Conservation (phyloP, 2,329 filamentous ascomycete species). For the Didymella pomorum region DNA sequence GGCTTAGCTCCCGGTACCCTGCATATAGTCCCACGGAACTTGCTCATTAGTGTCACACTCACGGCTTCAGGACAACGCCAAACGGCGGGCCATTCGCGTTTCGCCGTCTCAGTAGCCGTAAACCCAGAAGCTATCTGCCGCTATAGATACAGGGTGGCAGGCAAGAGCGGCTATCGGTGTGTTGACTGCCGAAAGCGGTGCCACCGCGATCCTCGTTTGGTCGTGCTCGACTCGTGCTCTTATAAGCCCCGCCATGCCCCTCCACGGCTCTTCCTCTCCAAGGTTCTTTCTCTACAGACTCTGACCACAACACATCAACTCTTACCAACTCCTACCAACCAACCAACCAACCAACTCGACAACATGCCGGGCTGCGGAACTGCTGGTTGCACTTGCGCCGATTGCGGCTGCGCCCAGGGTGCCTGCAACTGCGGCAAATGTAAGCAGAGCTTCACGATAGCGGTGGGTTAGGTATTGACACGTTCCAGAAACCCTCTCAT, state of each 20-base stretch:
- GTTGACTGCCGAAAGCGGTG: slow-evolving; percentile 23
- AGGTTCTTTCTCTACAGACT: slow-evolving; percentile 1
- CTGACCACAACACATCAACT: slow-evolving; percentile 8
- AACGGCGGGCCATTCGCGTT: slow-evolving; percentile 12
- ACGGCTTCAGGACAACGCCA: slow-evolving; percentile 19
- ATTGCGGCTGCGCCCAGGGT: slow-evolving; percentile 45
- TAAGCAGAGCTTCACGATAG: not conserved
- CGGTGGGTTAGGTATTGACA: slow-evolving; percentile 1
- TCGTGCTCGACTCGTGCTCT: slow-evolving; percentile 5
- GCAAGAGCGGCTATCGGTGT: slow-evolving; percentile 33
- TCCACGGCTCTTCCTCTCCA: slow-evolving; percentile 11
- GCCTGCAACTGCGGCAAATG: slow-evolving; percentile 42
- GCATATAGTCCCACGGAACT: slow-evolving; percentile 34
- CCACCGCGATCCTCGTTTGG: slow-evolving; percentile 5
- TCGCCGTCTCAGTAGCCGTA: slow-evolving; percentile 15
- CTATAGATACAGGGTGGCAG: slow-evolving; percentile 1
- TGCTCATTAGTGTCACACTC: slow-evolving; percentile 32
- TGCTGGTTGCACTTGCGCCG: slow-evolving; percentile 46
- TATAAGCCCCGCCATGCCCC: slow-evolving; percentile 19
- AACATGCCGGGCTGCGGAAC: slow-evolving; percentile 50
- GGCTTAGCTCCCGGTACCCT: slow-evolving; percentile 16
- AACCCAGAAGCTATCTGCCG: slow-evolving; percentile 7
- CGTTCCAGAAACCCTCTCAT: slow-evolving; percentile 8
- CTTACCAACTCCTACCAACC: slow-evolving; percentile 15
- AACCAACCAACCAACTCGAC: slow-evolving; percentile 11